Conservation (phyloP, 2,329 filamentous ascomycete species). For the Alternaria tenuissima region DNA sequence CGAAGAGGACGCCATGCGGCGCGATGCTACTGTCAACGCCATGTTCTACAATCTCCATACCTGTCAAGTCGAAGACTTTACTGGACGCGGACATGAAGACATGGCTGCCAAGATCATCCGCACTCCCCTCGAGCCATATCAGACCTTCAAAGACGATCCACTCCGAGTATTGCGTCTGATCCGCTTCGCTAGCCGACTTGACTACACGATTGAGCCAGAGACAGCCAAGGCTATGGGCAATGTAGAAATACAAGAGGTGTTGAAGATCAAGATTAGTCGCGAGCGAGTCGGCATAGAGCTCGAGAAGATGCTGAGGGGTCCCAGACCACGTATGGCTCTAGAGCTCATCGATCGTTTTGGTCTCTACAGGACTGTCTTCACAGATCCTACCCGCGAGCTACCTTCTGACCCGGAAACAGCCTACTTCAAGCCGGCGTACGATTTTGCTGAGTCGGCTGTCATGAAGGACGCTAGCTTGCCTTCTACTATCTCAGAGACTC, state of each 20-base stretch:
- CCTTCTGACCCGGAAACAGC: conserved; percentile 64
- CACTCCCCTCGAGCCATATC: conserved; percentile 85
- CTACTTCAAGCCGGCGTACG: conserved; percentile 71
- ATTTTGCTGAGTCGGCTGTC: conserved; percentile 60
- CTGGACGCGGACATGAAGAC: conserved; percentile 75
- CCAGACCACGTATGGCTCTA: conserved; percentile 69
- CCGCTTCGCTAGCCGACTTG: conserved; percentile 85
- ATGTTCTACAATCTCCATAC: conserved; percentile 94
- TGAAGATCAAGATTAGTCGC: conserved; percentile 89
- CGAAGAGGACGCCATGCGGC: conserved; percentile 84
- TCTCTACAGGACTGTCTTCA: conserved; percentile 78
- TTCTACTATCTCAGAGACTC: conserved; percentile 53
- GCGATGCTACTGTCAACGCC: conserved; percentile 94
- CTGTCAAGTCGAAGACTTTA: conserved; percentile 83
- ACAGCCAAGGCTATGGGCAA: conserved; percentile 80
- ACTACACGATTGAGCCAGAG: conserved; percentile 76
- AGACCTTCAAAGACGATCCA: conserved; percentile 95
- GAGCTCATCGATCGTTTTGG: conserved; percentile 70
- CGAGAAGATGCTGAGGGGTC: conserved; percentile 85
- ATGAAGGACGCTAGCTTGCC: conserved; percentile 29
- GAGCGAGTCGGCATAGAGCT: conserved; percentile 88
- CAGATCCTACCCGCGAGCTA: conserved; percentile 67
- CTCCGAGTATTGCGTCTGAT: conserved; percentile 86
- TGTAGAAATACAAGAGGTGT: conserved; percentile 75
- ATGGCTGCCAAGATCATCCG: conserved; percentile 76